Conservation (phyloP, 2,329 filamentous ascomycete genomes). For the Rutstroemia sp. region DNA sequence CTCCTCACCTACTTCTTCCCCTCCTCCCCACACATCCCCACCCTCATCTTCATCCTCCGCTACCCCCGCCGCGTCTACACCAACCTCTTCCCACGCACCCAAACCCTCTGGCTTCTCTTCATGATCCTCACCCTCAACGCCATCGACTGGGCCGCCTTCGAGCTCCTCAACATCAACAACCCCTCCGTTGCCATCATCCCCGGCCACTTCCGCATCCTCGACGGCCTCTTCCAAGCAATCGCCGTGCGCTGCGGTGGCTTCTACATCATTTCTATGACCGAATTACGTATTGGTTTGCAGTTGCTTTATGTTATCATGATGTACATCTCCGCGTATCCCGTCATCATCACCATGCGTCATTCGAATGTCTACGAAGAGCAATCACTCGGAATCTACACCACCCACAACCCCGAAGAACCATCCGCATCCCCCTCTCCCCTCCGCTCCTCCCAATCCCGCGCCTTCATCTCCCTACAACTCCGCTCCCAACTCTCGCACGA, state of each 20-base stretch:
- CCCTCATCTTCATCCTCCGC: conserved; percentile 45
- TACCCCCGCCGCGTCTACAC: conserved; percentile 54
- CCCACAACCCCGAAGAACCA: neutral
- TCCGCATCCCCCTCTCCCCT: neutral
- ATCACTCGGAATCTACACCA: conserved; percentile 50
- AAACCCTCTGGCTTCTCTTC: conserved; percentile 59
- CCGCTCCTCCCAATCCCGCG: too few species aligned
- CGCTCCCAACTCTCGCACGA: conserved; percentile 60
- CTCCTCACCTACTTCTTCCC: conserved; percentile 34
- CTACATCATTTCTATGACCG: conserved; percentile 31
- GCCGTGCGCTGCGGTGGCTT: conserved; percentile 60
- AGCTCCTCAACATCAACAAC: conserved; percentile 58
- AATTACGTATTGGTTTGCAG: conserved; percentile 1
- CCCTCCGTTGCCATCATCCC: conserved; percentile 45
- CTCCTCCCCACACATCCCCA: conserved; percentile 20
- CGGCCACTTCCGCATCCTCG: conserved; percentile 47
- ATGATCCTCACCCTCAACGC: conserved; percentile 54
- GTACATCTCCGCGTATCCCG: conserved; percentile 58
- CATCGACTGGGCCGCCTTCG: conserved; percentile 58
- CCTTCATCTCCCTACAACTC: conserved; percentile 38
- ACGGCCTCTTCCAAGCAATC: conserved; percentile 58
- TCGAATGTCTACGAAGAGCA: conserved; percentile 68
- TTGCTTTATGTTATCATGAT: conserved; percentile 58
- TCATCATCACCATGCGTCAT: conserved; percentile 57
- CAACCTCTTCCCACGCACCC: conserved; percentile 54